Evolutionary conservation across 129 eudicot species (phyloP).

Genomic region (Flaveria linearis): DNA sequence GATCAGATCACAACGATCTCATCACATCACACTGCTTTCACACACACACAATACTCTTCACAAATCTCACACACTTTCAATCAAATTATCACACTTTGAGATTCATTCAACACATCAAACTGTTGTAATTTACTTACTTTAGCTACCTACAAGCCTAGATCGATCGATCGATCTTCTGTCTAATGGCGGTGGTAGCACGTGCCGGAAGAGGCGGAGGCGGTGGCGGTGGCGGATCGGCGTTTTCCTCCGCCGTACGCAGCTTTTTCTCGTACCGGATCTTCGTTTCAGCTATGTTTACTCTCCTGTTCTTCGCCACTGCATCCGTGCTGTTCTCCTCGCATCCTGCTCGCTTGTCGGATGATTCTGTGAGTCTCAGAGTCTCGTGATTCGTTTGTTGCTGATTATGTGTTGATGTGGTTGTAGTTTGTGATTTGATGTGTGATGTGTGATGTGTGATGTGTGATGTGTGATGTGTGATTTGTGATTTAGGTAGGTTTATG

Average conservation of each 20-base stretch:
- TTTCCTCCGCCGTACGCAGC: constrained; percentile 21
- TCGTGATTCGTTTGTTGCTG: not conserved
- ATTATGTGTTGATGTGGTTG: not conserved
- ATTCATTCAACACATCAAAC: not conserved
- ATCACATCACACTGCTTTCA: constrained; percentile 14
- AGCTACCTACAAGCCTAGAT: not conserved
- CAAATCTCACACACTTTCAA: not conserved
- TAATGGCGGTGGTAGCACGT: constrained; percentile 10
- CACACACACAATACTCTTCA: constrained; percentile 6
- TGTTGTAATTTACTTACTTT: not conserved
- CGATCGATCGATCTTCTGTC: not conserved
- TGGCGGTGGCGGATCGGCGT: constrained; percentile 17
- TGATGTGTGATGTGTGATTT: not conserved
- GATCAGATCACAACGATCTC: constrained; percentile 18
- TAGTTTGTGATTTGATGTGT: not conserved
- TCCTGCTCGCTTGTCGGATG: not conserved
- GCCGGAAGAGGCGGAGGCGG: constrained; percentile 16
- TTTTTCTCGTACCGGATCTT: constrained; percentile 16
- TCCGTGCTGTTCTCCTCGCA: constrained; percentile 6
- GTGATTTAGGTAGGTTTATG: not conserved
- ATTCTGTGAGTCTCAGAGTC: not conserved
- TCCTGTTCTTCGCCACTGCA: constrained; percentile 7
- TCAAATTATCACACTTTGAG: not conserved
- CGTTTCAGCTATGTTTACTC: constrained; percentile 19
- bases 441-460: not conserved